phyloP scores from a whole-genome alignment of 371 early-diverging fungal species.

The Gilbertella persicaria region DNA sequence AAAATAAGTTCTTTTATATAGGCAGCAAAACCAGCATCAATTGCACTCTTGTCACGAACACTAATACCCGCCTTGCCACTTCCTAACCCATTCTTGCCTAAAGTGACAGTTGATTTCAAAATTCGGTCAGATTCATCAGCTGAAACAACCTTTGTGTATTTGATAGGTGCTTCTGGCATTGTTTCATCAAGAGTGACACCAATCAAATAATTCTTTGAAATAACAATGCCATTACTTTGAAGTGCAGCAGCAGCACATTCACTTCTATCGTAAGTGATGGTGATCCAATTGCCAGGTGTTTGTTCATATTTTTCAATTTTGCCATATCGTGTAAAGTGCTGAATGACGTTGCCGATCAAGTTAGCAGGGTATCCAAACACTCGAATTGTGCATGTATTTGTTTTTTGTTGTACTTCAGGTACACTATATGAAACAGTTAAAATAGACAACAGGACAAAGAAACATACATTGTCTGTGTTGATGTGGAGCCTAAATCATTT shows the following conservation, averaged over 20 bases:
- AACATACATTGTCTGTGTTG: too few species aligned
- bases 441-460: too few species aligned
- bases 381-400: slow-evolving; percentile 17
- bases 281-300: slow-evolving; percentile 41
- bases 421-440: not conserved
- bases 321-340: slow-evolving; percentile 36
- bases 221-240: slow-evolving; percentile 32
- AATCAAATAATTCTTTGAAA: slow-evolving; percentile 9
- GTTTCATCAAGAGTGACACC: slow-evolving; percentile 7
- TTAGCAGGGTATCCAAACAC: slow-evolving; percentile 45
- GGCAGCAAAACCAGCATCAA: slow-evolving; percentile 1
- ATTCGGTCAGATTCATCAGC: slow-evolving; percentile 2
- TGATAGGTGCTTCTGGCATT: not conserved
- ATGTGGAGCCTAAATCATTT: not conserved
- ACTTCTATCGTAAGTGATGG: slow-evolving; percentile 30
- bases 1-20: slow-evolving; percentile 8
- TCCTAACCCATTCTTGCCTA: slow-evolving; percentile 9
- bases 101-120: slow-evolving; percentile 1
- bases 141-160: slow-evolving; percentile 1
- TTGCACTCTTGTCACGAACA: slow-evolving; percentile 2
- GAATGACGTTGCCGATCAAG: slow-evolving; percentile 25
- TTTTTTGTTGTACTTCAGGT: not conserved
- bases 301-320: slow-evolving; percentile 29
- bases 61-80: slow-evolving; percentile 19
- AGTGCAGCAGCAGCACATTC: slow-evolving; percentile 34